Evolutionary conservation across 345 rosid species (phyloP).

Genomic region (Alliaria petiolata): DNA sequence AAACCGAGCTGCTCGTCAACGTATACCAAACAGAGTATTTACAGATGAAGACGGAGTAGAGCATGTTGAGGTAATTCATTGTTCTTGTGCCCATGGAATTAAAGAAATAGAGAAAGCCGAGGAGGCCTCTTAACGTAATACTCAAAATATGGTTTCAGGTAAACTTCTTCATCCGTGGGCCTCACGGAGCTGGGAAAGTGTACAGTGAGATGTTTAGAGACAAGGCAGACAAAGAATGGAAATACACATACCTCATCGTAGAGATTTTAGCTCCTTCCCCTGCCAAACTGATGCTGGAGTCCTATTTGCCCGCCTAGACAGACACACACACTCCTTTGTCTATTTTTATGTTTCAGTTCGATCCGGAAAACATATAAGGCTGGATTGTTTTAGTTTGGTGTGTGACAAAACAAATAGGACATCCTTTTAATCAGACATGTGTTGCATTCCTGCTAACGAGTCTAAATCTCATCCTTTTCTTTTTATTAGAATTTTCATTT

Average conservation of each 20-base stretch:
- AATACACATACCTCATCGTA: conserved; percentile 76
- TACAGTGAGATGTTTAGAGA: conserved; percentile 88
- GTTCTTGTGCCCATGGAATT: not conserved
- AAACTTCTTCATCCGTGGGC: conserved; percentile 79
- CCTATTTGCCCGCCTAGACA: conserved; percentile 67
- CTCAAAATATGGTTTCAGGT: conserved; percentile 40
- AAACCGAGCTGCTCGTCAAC: conserved; percentile 96
- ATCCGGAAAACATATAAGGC: not conserved
- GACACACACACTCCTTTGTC: not conserved
- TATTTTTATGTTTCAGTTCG: not conserved
- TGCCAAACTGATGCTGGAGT: conserved; percentile 73
- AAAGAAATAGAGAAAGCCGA: not conserved
- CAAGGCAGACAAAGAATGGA: conserved; percentile 81
- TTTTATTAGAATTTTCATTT: no score
- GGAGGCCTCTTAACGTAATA: not conserved
- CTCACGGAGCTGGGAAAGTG: conserved; percentile 94
- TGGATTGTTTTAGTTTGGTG: conserved; percentile 1
- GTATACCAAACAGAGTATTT: conserved; percentile 68
- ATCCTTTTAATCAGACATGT: no score
- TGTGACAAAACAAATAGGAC: not conserved
- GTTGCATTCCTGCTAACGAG: no score
- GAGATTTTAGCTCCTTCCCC: conserved; percentile 68
- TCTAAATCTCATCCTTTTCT: no score
- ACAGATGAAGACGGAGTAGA: conserved; percentile 95
- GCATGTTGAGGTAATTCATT: conserved; percentile 67